These are phyloP conservation scores for Myxozyma mucilagina DNA, from an alignment of 805 yeast species.

Conservation along the genomic window DNA sequence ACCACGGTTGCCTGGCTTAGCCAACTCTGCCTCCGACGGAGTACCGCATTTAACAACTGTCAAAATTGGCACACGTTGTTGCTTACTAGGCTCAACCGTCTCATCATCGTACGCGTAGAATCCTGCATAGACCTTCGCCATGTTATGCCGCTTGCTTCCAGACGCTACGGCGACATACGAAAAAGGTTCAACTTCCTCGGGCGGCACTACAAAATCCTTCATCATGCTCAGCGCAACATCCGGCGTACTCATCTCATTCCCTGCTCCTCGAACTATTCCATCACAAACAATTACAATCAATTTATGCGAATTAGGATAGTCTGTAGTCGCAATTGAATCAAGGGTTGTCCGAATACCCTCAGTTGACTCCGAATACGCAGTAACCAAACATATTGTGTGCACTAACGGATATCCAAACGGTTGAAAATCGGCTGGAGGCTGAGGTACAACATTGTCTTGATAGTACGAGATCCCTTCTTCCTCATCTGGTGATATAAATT, in stretches of 20 bases:
- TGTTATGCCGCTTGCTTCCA: conserved; percentile 92
- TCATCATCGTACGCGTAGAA: conserved; percentile 80
- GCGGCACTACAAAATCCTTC: conserved; percentile 70
- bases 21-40: conserved; percentile 66
- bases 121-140: conserved; percentile 96
- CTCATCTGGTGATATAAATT: conserved; percentile 7
- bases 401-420: conserved; percentile 82
- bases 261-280: conserved; percentile 92
- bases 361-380: conserved; percentile 93
- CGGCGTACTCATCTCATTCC: conserved; percentile 84
- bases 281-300: conserved; percentile 84
- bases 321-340: conserved; percentile 93
- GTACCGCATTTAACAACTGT: conserved; percentile 85
- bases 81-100: conserved; percentile 76
- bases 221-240: conserved; percentile 86
- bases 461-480: conserved; percentile 17
- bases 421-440: conserved; percentile 85
- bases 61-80: conserved; percentile 76
- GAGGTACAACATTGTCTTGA: conserved; percentile 81
- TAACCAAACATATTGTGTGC: conserved; percentile 73
- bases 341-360: conserved; percentile 82
- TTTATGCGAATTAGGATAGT: conserved; percentile 93
- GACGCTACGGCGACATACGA: conserved; percentile 95
- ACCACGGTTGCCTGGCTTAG: conserved; percentile 92
- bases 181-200: conserved; percentile 73